Base-by-base conservation (phyloP, 129 eudicot species). In the Arctium lappa region DNA sequence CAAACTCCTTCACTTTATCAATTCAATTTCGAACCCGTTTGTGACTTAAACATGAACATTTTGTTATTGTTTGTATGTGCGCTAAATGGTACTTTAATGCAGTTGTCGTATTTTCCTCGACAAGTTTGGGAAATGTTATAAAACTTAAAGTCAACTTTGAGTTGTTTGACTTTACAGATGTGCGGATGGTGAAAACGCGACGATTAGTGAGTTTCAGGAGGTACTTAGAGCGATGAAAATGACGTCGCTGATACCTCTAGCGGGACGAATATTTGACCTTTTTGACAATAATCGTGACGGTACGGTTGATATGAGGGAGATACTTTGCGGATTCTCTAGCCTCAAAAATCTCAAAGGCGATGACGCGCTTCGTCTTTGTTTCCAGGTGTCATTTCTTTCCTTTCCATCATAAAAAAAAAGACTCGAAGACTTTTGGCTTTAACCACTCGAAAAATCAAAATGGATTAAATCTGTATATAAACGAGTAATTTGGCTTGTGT, bases 241-340 rank as follows among this genome's bases (percentile, higher is more conserved):
- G 97, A 78, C 88, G 6, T 87, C 93, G 0, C 79, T 93, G 31
- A 88, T 89, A 78, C 95, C 97, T 50, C 40, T 93, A 68, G 97
- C 95, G 0, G 87, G 91, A 27, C 91, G 95, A 1, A 91, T 93
- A 29, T 93, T 91, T 71, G 95, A 89, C 42, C 88, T 93, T 79
- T 93, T 93, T 46, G 95, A 93, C 81, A 88, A 93, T 78, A 91
- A 93, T 82, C 87, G 93, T 0, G 97, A 93, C 75, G 97, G 97
- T 22, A 91, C 95, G 1, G 93, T 93, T 66, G 97, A 91, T 78
- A 91, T 93, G 97, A 89, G 97, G 82, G 97, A 93, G 81, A 93
- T 93, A 73, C 86, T 93, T 31, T 92, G 93, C 37, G 97, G 97
- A 30, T 89, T 93, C 71, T 91, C 97, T 7, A 87, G 91, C 81